phyloP scores from a whole-genome alignment of 257 asterid genomes.

The Primulina huaijiensis region DNA sequence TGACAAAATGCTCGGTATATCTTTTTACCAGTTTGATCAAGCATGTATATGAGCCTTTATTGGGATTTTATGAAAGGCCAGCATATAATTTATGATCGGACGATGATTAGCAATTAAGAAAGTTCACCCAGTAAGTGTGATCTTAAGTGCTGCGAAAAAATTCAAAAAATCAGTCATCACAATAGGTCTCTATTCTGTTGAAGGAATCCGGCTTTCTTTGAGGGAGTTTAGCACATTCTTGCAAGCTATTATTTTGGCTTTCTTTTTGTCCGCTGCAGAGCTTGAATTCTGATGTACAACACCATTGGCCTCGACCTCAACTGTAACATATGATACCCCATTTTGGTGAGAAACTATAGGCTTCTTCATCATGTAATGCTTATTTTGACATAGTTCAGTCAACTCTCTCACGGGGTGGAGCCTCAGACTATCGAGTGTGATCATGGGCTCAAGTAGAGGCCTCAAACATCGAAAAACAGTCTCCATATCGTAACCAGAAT shows the following conservation, averaged over 20 bases:
- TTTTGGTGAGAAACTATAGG: conserved; percentile 17
- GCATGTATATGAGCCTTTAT: not conserved
- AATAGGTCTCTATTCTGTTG: not conserved
- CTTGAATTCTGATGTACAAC: conserved; percentile 26
- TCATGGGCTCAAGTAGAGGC: conserved; percentile 77
- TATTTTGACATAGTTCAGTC: conserved; percentile 51
- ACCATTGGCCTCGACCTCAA: conserved; percentile 68
- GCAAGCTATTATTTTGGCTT: conserved; percentile 52
- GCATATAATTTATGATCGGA: too few relatives aligned
- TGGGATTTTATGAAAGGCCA: too few relatives aligned
- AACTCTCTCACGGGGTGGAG: conserved; percentile 67
- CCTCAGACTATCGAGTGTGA: conserved; percentile 61
- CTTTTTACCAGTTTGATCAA: not conserved
- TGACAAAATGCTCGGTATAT: not conserved
- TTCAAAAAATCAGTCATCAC: not conserved
- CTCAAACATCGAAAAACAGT: conserved; percentile 47
- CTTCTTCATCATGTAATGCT: conserved; percentile 33
- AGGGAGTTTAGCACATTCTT: conserved; percentile 44
- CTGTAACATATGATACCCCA: conserved; percentile 31
- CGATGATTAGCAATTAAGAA: not conserved
- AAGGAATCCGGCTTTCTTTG: conserved; percentile 22
- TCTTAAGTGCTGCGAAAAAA: not conserved
- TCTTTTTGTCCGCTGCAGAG: conserved; percentile 33
- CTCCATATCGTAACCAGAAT: conserved; percentile 60
- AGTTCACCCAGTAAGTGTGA: not conserved